phyloP scores from a whole-genome alignment of 2,329 filamentous ascomycete genomes.

The Ophiostoma novo-ulmi region DNA sequence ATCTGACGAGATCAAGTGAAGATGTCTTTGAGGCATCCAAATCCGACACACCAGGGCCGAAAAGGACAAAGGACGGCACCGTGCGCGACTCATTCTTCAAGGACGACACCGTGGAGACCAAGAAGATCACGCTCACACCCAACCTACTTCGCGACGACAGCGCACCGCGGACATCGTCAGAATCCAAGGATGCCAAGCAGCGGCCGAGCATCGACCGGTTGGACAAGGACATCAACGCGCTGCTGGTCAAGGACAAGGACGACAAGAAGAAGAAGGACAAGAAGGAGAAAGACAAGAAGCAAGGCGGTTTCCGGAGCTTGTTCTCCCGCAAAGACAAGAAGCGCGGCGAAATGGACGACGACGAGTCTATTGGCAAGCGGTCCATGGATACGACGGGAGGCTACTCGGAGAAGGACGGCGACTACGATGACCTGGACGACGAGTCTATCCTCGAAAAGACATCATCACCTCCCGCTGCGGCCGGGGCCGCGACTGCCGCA shows the following conservation, averaged over 20 bases:
- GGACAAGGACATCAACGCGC: slow-evolving; percentile 52
- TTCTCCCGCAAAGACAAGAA: slow-evolving; percentile 61
- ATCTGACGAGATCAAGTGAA: slow-evolving; percentile 52
- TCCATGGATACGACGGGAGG: slow-evolving; percentile 47
- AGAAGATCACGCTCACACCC: slow-evolving; percentile 94
- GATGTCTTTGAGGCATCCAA: slow-evolving; percentile 57
- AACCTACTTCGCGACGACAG: slow-evolving; percentile 83
- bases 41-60: slow-evolving; percentile 42
- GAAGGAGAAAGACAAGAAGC: slow-evolving; percentile 64
- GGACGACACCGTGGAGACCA: slow-evolving; percentile 89
- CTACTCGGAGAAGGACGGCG: slow-evolving; percentile 36
- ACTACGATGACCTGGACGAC: slow-evolving; percentile 41
- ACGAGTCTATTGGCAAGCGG: slow-evolving; percentile 57
- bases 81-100: slow-evolving; percentile 95
- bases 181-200: slow-evolving; percentile 53
- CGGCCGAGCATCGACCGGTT: slow-evolving; percentile 68
- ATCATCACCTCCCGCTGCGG: neutral
- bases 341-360: slow-evolving; percentile 47
- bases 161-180: slow-evolving; percentile 44
- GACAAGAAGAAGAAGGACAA: slow-evolving; percentile 70
- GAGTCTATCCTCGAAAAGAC: slow-evolving; percentile 45
- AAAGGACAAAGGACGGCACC: slow-evolving; percentile 75
- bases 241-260: slow-evolving; percentile 61
- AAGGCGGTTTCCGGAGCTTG: slow-evolving; percentile 53
- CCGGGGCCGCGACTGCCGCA: neutral